Evolutionary conservation across 78 protist genomes (phyloP).

Genomic region (Dictyostelium firmibasis): DNA sequence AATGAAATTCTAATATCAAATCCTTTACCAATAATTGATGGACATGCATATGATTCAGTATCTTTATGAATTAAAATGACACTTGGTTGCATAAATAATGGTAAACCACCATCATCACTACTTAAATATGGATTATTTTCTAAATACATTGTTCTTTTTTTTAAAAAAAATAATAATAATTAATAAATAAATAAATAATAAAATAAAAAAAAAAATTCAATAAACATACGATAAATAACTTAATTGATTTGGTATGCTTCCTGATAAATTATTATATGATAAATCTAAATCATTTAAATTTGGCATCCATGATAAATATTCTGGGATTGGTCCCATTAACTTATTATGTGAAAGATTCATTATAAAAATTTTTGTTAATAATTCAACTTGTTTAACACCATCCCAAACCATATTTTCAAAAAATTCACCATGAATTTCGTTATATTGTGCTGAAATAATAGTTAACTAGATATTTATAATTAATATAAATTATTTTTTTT

Average conservation of each 20-base stretch:
- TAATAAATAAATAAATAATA: too few relatives aligned
- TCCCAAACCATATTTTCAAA: slow-evolving; percentile 72
- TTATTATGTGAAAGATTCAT: slow-evolving; percentile 12
- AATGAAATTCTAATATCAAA: slow-evolving; percentile 27
- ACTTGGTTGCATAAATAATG: slow-evolving; percentile 34
- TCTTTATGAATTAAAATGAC: background rate
- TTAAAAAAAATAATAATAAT: background rate
- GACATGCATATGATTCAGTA: slow-evolving; percentile 33
- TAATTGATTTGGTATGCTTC: slow-evolving; percentile 30
- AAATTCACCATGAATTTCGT: slow-evolving; percentile 59
- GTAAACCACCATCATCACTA: background rate
- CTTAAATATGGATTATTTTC: slow-evolving; percentile 17
- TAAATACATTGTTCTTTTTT: background rate
- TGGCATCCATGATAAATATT: slow-evolving; percentile 59
- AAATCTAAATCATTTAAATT: slow-evolving; percentile 50
- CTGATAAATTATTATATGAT: slow-evolving; percentile 22
- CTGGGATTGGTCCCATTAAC: slow-evolving; percentile 6
- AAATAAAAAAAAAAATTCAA: background rate
- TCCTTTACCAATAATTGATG: slow-evolving; percentile 36
- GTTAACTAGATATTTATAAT: background rate
- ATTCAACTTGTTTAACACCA: slow-evolving; percentile 2
- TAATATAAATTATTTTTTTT: background rate
- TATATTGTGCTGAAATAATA: slow-evolving; percentile 38
- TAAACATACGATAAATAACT: slow-evolving; percentile 4
- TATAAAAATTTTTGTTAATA: slow-evolving; percentile 35